Conservation (phyloP, 352 stramenopile species). For the Phytophthora multivora region DNA sequence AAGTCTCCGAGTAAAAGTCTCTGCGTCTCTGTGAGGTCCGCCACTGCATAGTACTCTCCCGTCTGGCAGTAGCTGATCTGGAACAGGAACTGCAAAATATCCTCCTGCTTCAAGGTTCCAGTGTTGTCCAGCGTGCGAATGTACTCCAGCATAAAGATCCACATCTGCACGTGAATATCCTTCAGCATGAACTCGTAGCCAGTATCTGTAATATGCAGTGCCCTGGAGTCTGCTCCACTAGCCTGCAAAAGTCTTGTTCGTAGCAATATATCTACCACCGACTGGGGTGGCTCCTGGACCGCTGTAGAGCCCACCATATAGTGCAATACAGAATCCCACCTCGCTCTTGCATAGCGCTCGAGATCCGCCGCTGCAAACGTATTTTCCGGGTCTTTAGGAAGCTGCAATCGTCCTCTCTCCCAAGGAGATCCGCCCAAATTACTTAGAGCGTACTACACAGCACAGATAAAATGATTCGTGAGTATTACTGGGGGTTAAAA, state of each 20-base stretch:
- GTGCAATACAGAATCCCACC: slow-evolving; percentile 76
- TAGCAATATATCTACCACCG: slow-evolving; percentile 76
- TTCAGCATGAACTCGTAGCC: slow-evolving; percentile 94
- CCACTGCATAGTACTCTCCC: slow-evolving; percentile 83
- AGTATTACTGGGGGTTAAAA: neutral
- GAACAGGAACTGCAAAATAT: slow-evolving; percentile 91
- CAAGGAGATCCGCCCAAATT: slow-evolving; percentile 76
- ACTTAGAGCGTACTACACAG: slow-evolving; percentile 61
- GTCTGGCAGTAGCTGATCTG: slow-evolving; percentile 91
- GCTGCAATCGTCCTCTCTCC: slow-evolving; percentile 54
- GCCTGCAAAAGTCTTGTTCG: slow-evolving; percentile 75
- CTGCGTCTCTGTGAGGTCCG: slow-evolving; percentile 77
- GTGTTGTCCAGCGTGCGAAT: slow-evolving; percentile 85
- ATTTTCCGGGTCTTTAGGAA: slow-evolving; percentile 50
- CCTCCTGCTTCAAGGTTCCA: slow-evolving; percentile 76
- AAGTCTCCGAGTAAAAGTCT: slow-evolving; percentile 83
- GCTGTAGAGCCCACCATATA: slow-evolving; percentile 80
- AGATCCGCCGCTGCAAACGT: slow-evolving; percentile 56
- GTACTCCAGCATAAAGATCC: slow-evolving; percentile 92
- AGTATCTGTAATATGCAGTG: slow-evolving; percentile 87
- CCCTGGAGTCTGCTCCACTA: slow-evolving; percentile 52
- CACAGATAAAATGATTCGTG: neutral
- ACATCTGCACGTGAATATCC: slow-evolving; percentile 92
- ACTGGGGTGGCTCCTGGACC: slow-evolving; percentile 65
- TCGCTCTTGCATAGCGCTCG: slow-evolving; percentile 60